phyloP scores from a whole-genome alignment of 306 rosid species.

The Castanopsis chinensis region DNA sequence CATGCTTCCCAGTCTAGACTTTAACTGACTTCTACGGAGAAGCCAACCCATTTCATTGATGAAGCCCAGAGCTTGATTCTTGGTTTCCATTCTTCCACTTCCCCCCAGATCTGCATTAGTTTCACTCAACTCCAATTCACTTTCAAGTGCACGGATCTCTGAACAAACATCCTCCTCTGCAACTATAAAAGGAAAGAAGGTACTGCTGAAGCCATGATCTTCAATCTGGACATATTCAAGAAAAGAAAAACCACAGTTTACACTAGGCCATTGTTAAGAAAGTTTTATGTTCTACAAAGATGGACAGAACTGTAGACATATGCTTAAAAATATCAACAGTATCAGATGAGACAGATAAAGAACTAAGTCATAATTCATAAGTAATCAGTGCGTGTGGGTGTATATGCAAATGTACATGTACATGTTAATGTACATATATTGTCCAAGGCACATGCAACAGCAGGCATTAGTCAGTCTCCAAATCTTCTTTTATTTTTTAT shows the following conservation, averaged over 20 bases:
- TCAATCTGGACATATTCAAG: conserved; percentile 58
- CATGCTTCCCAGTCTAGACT: conserved; percentile 54
- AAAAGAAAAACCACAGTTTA: conserved; percentile 16
- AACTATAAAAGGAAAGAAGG: conserved; percentile 87
- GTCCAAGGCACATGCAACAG: neutral
- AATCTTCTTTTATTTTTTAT: neutral
- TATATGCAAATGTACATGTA: neutral
- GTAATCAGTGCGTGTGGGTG: neutral
- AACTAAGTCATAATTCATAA: conserved; percentile 5
- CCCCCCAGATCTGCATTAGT: conserved; percentile 36
- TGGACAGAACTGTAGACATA: neutral
- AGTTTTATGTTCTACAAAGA: neutral
- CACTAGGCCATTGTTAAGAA: neutral
- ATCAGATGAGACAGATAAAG: neutral
- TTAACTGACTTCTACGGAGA: conserved; percentile 71
- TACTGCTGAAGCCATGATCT: conserved; percentile 86
- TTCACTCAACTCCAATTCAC: conserved; percentile 49
- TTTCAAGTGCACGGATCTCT: conserved; percentile 77
- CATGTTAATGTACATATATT: neutral
- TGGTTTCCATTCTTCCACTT: conserved; percentile 42
- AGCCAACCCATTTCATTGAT: conserved; percentile 97
- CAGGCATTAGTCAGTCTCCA: neutral
- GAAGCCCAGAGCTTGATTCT: conserved; percentile 77
- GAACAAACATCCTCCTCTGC: conserved; percentile 87
- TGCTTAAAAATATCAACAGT: neutral